These are phyloP conservation scores for Flaveria floridana DNA, from an alignment of 140 eudicot species.

Conservation along the genomic window DNA sequence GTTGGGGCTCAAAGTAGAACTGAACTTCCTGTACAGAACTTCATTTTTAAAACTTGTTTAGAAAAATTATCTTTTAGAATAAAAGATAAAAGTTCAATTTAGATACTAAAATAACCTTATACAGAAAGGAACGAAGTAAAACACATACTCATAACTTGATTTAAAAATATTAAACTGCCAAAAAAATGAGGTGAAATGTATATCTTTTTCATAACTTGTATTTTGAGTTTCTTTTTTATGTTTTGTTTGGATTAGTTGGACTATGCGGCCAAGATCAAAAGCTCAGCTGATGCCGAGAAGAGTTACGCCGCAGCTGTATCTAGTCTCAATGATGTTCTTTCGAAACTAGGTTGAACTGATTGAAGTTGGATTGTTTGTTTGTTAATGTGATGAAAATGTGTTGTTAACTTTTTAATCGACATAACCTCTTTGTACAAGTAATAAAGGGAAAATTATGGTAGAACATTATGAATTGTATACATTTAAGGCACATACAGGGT, in stretches of 20 bases:
- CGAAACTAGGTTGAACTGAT: conserved; percentile 72
- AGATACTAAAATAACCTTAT: too few species aligned
- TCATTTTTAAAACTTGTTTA: too few species aligned
- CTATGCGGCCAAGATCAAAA: conserved; percentile 91
- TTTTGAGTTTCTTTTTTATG: background rate
- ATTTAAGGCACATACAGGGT: too few species aligned
- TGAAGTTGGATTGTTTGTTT: conserved; percentile 17
- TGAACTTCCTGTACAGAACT: too few species aligned
- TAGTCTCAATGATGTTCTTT: conserved; percentile 63
- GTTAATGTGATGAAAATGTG: conserved; percentile 38
- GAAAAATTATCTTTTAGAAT: too few species aligned
- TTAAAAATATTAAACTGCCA: too few species aligned
- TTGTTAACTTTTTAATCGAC: conserved; percentile 30
- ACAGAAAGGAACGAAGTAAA: too few species aligned
- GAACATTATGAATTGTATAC: too few species aligned
- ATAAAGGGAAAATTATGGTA: too few species aligned
- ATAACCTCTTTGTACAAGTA: background rate
- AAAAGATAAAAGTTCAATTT: too few species aligned
- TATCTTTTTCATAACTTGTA: background rate
- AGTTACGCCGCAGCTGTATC: conserved; percentile 78
- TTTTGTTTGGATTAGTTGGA: conserved; percentile 59
- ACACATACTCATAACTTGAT: too few species aligned
- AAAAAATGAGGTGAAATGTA: background rate
- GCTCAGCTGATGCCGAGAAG: conserved; percentile 76
- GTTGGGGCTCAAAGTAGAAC: too few species aligned